These are phyloP conservation scores for Candolleomyces efflorescens DNA, from an alignment of 768 basidiomycete genomes.

Conservation along the genomic window DNA sequence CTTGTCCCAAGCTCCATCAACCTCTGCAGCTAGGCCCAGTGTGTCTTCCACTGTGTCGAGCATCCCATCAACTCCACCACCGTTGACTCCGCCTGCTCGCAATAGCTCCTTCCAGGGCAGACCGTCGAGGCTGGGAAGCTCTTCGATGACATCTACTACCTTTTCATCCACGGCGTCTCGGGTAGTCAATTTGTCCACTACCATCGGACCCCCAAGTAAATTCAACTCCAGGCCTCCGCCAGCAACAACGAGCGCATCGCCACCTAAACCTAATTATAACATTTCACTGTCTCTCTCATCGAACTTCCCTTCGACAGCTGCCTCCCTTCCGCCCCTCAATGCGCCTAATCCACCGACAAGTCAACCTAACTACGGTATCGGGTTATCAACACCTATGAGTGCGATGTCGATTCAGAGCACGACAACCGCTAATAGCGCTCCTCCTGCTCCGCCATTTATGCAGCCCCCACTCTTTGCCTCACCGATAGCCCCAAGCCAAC, in stretches of 20 bases:
- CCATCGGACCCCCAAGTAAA: background rate
- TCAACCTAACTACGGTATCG: constrained; percentile 9
- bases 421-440: constrained; percentile 3
- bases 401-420: constrained; percentile 6
- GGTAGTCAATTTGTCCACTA: constrained; percentile 2
- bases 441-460: background rate
- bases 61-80: constrained; percentile 16
- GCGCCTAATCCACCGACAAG: constrained; percentile 9
- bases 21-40: background rate
- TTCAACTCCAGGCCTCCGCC: constrained; percentile 6
- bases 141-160: constrained; percentile 21
- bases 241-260: constrained; percentile 8
- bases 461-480: constrained; percentile 8
- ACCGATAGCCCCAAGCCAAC: constrained; percentile 19
- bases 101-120: constrained; percentile 28
- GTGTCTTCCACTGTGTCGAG: background rate
- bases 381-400: constrained; percentile 16
- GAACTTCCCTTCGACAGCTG: constrained; percentile 10
- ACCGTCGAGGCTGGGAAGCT: constrained; percentile 37
- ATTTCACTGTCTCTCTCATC: constrained; percentile 10
- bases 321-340: constrained; percentile 10
- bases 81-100: constrained; percentile 12
- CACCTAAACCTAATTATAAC: constrained; percentile 26
- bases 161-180: constrained; percentile 8
- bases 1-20: constrained; percentile 50